A percentile compares a stretch with the other conserved stretches of the same genome.
These are phyloP conservation scores for Pythium angustatum DNA, from an alignment of 352 stramenopile species.

Conservation along the genomic window DNA sequence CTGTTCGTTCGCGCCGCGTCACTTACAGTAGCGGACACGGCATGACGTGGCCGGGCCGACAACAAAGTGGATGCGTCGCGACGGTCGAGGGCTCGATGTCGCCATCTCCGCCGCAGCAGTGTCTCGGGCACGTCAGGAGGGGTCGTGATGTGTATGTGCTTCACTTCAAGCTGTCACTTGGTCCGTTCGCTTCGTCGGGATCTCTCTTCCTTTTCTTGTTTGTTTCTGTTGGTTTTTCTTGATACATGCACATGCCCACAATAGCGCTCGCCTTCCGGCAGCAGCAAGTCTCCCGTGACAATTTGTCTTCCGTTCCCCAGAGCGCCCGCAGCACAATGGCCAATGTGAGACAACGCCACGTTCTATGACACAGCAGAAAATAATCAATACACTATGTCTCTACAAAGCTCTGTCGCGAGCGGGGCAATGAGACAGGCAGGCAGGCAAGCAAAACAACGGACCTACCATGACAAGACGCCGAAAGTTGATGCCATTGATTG, in stretches of 20 bases:
- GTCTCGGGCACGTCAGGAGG: neutral
- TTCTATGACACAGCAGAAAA: constrained; percentile 30
- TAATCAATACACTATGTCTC: constrained; percentile 29
- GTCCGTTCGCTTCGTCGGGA: constrained; percentile 11
- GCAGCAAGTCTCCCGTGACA: neutral
- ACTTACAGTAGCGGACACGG: neutral
- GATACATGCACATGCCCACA: constrained; percentile 7
- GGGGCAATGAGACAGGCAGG: too few relatives aligned
- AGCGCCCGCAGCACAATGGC: constrained; percentile 1
- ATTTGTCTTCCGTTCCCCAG: neutral
- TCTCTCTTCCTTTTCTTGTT: constrained; percentile 5
- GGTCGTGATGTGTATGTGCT: constrained; percentile 21
- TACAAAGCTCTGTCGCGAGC: constrained; percentile 15
- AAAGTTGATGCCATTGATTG: constrained; percentile 37
- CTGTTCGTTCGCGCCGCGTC: neutral
- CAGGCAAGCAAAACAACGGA: constrained; percentile 30
- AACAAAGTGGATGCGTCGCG: neutral
- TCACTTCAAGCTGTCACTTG: constrained; percentile 28
- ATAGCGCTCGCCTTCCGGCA: constrained; percentile 6
- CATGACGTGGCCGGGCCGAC: neutral
- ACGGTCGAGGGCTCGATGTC: neutral
- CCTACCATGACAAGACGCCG: constrained; percentile 35
- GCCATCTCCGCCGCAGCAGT: neutral
- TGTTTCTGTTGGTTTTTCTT: constrained; percentile 15
- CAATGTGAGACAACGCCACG: constrained; percentile 22